Percentiles rank a stretch among this genome's conserved stretches.
Conservation (phyloP, 148 eudicot genomes). For the Rhododendron ferrugineum region DNA sequence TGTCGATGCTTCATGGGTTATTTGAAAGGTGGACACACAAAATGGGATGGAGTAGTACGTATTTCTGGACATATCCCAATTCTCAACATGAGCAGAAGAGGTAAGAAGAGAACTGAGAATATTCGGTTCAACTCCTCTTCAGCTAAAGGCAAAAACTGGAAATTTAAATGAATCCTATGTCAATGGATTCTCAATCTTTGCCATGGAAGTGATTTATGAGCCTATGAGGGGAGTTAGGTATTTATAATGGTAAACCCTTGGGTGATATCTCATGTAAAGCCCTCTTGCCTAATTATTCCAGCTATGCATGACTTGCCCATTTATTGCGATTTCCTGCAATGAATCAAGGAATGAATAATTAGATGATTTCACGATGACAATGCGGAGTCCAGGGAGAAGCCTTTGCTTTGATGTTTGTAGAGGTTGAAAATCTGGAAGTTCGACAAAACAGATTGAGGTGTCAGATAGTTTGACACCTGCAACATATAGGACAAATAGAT, state of each 20-base stretch:
- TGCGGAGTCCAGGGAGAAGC: background rate
- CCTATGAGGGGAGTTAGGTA: background rate
- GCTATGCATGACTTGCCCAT: background rate
- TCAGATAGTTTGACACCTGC: background rate
- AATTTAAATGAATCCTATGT: background rate
- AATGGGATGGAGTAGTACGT: background rate
- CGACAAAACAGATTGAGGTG: background rate
- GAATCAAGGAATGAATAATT: background rate
- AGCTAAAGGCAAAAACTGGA: background rate
- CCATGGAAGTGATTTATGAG: background rate
- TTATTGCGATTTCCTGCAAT: background rate
- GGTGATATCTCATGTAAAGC: background rate
- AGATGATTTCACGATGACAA: background rate
- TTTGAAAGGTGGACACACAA: background rate
- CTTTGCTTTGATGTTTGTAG: background rate
- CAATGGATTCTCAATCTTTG: background rate
- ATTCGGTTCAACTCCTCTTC: too few species aligned
- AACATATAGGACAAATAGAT: background rate
- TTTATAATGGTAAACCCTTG: background rate
- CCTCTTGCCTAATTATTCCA: background rate
- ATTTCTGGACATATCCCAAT: background rate
- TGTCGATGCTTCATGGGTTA: background rate
- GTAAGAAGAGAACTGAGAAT: background rate
- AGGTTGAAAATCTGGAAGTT: background rate
- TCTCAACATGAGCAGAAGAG: background rate